These are phyloP conservation scores for Dothistroma septosporum DNA, from an alignment of 2,329 filamentous ascomycete genomes.

Conservation along the genomic window DNA sequence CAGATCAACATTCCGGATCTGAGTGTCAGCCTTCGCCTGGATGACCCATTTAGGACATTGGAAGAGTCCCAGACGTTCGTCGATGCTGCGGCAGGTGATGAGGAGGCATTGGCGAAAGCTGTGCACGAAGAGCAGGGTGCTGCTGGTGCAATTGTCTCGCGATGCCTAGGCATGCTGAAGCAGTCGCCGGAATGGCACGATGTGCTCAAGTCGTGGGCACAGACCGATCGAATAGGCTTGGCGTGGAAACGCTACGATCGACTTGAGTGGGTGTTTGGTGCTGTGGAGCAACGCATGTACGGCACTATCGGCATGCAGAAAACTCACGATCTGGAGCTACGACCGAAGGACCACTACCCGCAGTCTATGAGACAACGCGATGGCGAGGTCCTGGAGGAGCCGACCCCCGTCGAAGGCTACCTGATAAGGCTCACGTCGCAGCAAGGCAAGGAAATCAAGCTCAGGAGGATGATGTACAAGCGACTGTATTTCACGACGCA, in stretches of 20 bases:
- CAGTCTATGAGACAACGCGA: conserved; percentile 45
- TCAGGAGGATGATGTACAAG: conserved; percentile 62
- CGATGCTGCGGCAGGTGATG: conserved; percentile 43
- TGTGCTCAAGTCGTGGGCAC: conserved; percentile 57
- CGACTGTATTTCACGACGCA: conserved; percentile 62
- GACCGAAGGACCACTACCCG: conserved; percentile 62
- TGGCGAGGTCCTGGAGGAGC: conserved; percentile 52
- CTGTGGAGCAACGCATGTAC: conserved; percentile 65
- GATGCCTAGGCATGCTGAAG: conserved; percentile 57
- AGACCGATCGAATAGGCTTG: conserved; percentile 57
- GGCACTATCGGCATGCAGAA: conserved; percentile 64
- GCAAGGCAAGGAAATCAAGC: conserved; percentile 53
- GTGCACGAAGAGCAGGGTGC: conserved; percentile 53
- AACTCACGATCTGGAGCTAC: conserved; percentile 62
- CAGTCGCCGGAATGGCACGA: conserved; percentile 56
- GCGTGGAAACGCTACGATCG: conserved; percentile 67
- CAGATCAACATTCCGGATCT: conserved; percentile 62
- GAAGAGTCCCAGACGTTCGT: conserved; percentile 43
- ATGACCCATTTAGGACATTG: conserved; percentile 56
- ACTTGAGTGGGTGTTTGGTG: conserved; percentile 63
- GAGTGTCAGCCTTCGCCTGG: conserved; percentile 54
- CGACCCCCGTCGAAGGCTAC: conserved; percentile 62
- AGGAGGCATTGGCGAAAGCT: conserved; percentile 44
- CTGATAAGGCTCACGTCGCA: conserved; percentile 62
- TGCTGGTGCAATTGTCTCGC: conserved; percentile 53